phyloP scores from a whole-genome alignment of 1,284 basidiomycete genomes.

The Ceratobasidium papillatum region DNA sequence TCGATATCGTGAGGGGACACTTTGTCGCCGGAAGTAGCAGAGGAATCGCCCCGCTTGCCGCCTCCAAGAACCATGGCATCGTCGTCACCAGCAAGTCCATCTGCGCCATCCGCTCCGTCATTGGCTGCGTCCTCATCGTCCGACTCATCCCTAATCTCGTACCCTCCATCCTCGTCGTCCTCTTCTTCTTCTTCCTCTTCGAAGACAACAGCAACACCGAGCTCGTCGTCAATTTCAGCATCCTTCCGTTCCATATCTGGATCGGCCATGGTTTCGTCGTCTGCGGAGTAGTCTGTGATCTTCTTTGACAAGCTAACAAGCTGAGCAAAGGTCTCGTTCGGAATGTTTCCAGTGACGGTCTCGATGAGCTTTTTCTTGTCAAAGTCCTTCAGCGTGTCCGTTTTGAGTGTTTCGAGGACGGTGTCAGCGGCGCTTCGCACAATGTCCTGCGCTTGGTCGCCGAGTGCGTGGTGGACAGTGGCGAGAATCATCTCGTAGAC shows the following conservation, averaged over 20 bases:
- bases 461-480: constrained; percentile 81
- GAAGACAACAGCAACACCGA: constrained; percentile 94
- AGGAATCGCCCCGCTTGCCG: constrained; percentile 56
- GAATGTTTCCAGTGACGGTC: constrained; percentile 74
- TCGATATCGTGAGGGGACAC: constrained; percentile 93
- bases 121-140: constrained; percentile 70
- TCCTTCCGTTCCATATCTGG: constrained; percentile 80
- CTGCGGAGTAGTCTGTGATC: constrained; percentile 93
- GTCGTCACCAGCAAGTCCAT: constrained; percentile 65
- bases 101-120: constrained; percentile 55
- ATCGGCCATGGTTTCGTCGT: constrained; percentile 79
- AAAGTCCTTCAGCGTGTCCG: constrained; percentile 91
- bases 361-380: constrained; percentile 98
- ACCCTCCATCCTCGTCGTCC: constrained; percentile 84
- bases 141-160: constrained; percentile 78
- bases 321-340: constrained; percentile 84
- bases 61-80: constrained; percentile 74
- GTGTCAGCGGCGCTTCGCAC: constrained; percentile 94
- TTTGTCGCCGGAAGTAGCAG: constrained; percentile 71
- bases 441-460: constrained; percentile 96
- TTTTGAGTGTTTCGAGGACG: constrained; percentile 90
- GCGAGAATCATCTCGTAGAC: constrained; percentile 94
- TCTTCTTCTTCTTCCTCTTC: constrained; percentile 95
- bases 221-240: constrained; percentile 89
- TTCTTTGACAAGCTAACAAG: constrained; percentile 91